phyloP scores from a whole-genome alignment of 164 flowering plant genomes.

The Houttuynia cordata region DNA sequence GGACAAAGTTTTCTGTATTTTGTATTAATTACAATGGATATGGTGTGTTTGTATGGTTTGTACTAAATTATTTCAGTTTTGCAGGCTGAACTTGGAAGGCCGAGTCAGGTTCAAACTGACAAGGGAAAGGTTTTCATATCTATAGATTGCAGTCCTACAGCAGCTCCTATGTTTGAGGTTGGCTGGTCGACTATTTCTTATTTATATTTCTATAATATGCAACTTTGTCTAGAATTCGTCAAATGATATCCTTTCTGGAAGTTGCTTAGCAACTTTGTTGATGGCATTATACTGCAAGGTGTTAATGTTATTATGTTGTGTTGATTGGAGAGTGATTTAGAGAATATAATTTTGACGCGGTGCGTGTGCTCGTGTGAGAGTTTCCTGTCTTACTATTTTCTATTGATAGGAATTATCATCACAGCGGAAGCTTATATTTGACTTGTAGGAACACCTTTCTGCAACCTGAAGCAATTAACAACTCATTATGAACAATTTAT shows the following conservation, averaged over 20 bases:
- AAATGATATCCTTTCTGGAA: not conserved
- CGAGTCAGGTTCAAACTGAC: conserved; percentile 49
- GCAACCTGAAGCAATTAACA: too few relatives aligned
- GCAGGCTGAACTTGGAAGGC: conserved; percentile 97
- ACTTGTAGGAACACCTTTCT: too few relatives aligned
- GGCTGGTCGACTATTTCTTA: not conserved
- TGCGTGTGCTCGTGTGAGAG: not conserved
- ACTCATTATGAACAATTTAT: not conserved
- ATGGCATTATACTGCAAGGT: not conserved
- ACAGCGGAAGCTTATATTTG: too few relatives aligned
- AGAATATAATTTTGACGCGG: too few relatives aligned
- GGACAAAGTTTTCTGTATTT: too few relatives aligned
- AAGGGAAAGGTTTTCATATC: conserved; percentile 70
- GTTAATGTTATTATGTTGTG: too few relatives aligned
- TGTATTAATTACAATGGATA: too few relatives aligned
- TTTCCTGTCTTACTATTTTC: too few relatives aligned
- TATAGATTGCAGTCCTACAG: conserved; percentile 87
- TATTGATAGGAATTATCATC: too few relatives aligned
- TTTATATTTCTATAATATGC: not conserved
- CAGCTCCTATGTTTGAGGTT: conserved; percentile 88
- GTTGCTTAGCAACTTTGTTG: not conserved
- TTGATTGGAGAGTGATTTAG: not conserved
- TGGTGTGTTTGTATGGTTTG: too few relatives aligned
- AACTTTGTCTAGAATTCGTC: too few relatives aligned
- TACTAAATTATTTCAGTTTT: too few relatives aligned